A percentile compares a stretch with the other conserved stretches of the same genome.
phyloP scores from a whole-genome alignment of 2,329 filamentous ascomycete genomes.

The Colletotrichum ledebouriae region DNA sequence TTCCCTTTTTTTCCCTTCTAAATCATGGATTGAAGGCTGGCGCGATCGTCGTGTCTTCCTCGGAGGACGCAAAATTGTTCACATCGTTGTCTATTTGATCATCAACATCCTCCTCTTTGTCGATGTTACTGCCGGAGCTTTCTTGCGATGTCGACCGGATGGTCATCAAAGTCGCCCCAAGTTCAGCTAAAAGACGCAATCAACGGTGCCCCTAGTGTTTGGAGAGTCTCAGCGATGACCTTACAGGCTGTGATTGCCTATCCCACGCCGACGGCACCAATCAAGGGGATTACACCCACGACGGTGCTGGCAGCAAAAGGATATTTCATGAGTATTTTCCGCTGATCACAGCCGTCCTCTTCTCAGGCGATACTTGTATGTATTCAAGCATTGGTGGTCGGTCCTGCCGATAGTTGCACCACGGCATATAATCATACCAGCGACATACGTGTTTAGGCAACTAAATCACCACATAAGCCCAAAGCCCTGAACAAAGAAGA shows the following conservation, averaged over 20 bases:
- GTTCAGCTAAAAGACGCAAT: not conserved
- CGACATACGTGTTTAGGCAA: not conserved
- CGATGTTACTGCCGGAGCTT: too few relatives aligned
- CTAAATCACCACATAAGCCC: not conserved
- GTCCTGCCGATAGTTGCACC: fast-evolving
- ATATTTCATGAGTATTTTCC: not conserved
- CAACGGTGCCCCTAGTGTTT: too few relatives aligned
- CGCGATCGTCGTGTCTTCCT: too few relatives aligned
- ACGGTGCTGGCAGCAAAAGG: not conserved
- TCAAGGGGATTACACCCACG: not conserved
- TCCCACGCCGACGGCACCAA: not conserved
- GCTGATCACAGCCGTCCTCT: not conserved
- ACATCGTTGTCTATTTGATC: not conserved
- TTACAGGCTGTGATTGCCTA: not conserved
- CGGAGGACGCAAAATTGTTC: not conserved
- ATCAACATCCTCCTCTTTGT: not conserved
- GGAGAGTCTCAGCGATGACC: not conserved
- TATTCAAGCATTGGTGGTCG: not conserved
- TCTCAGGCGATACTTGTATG: not conserved
- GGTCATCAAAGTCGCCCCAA: not conserved
- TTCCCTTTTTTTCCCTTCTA: too few relatives aligned
- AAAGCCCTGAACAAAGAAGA: not conserved
- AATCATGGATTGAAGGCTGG: too few relatives aligned
- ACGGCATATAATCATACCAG: not conserved
- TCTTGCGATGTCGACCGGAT: not conserved